These are phyloP conservation scores for Oryza australiensis DNA, from an alignment of 176 grass and related monocot species.

Conservation along the genomic window DNA sequence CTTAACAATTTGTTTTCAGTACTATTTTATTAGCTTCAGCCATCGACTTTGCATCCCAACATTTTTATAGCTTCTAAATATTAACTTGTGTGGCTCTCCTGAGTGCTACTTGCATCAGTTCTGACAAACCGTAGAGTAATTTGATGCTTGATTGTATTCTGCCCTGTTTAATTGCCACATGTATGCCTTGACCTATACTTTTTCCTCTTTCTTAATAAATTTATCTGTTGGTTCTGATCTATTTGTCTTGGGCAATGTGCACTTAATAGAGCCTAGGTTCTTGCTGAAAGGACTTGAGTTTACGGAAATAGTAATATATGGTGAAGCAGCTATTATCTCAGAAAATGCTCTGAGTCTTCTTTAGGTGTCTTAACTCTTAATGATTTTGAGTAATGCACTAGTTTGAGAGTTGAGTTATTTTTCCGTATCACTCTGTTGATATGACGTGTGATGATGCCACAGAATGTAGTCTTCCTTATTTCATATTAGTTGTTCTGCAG, in stretches of 20 bases:
- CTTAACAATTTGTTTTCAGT: constrained; percentile 19
- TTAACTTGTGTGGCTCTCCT: constrained; percentile 13
- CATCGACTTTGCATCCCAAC: constrained; percentile 9
- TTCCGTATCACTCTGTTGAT: constrained; percentile 8
- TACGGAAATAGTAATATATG: constrained; percentile 1
- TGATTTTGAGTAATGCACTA: constrained; percentile 21
- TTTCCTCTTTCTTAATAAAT: constrained; percentile 26
- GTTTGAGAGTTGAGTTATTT: constrained; percentile 34
- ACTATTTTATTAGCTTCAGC: neutral
- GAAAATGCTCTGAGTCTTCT: neutral
- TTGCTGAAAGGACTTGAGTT: neutral
- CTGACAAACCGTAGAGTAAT: constrained; percentile 9
- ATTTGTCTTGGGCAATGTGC: constrained; percentile 15
- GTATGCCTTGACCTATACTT: neutral
- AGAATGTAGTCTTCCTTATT: constrained; percentile 40
- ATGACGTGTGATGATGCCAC: constrained; percentile 4
- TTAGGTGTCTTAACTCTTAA: constrained; percentile 12
- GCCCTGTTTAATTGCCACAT: neutral
- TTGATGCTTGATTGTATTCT: constrained; percentile 25
- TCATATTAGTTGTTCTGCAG: constrained; percentile 39
- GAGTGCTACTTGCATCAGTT: constrained; percentile 11
- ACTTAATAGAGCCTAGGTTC: neutral
- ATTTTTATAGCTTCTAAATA: neutral
- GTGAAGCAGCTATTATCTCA: neutral
- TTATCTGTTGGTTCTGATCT: neutral